Conservation (phyloP, 1,284 basidiomycete species). For the Trametes sp. region DNA sequence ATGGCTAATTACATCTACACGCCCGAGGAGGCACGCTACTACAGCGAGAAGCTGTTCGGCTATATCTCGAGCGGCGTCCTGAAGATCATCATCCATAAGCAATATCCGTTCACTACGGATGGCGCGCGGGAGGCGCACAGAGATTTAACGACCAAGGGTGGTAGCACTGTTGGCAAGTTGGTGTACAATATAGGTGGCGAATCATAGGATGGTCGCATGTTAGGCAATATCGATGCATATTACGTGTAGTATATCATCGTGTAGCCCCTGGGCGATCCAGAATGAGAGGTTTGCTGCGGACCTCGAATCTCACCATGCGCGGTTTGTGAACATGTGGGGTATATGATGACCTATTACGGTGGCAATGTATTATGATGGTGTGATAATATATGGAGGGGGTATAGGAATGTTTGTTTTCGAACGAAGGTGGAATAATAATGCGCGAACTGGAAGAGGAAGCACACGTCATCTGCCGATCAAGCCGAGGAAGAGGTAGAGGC, state of each 20-base stretch:
- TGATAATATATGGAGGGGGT: no score
- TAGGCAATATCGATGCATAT: neutral
- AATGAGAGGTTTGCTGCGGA: no score
- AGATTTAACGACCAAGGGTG: constrained; percentile 70
- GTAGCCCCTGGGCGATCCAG: no score
- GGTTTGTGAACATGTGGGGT: no score
- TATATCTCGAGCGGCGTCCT: constrained; percentile 68
- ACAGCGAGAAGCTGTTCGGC: constrained; percentile 73
- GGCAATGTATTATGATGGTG: neutral
- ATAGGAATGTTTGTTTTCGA: no score
- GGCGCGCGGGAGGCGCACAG: constrained; percentile 81
- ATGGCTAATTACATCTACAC: constrained; percentile 75
- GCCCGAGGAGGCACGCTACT: constrained; percentile 73
- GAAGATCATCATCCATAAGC: constrained; percentile 77
- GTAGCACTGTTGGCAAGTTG: constrained; percentile 86
- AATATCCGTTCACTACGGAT: constrained; percentile 86
- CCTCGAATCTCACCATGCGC: neutral
- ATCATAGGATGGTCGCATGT: constrained; percentile 12
- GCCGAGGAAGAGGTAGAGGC: constrained; percentile 1
- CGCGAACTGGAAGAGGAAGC: no score
- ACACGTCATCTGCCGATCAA: no score
- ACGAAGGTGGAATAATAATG: neutral
- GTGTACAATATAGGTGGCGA: constrained; percentile 63
- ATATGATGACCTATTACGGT: neutral
- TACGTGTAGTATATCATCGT: neutral